These are phyloP conservation scores for Drechmeria coniospora DNA, from an alignment of 2,329 filamentous ascomycete species.

Conservation along the genomic window DNA sequence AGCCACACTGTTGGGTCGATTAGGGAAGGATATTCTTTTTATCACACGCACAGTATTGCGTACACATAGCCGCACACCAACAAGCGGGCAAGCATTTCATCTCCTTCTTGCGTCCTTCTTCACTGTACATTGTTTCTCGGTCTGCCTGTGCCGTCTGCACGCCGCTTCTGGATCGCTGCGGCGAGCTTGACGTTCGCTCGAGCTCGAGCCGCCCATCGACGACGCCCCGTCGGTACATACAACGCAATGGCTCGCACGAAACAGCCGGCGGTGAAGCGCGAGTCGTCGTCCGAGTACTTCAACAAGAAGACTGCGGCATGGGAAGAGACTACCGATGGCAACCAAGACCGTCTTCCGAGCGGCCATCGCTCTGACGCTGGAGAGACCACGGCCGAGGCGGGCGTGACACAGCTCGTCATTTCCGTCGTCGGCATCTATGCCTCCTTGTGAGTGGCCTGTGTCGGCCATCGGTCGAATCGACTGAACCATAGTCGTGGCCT, in stretches of 20 bases:
- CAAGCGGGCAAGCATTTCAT: too few species aligned
- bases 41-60: too few species aligned
- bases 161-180: too few species aligned
- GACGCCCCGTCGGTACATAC: background rate
- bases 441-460: conserved; percentile 60
- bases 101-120: too few species aligned
- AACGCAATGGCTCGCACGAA: conserved; percentile 54
- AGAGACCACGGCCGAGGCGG: conserved; percentile 31
- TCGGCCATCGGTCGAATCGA: too few species aligned
- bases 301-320: conserved; percentile 28
- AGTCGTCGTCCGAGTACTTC: conserved; percentile 51
- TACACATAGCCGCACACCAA: too few species aligned
- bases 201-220: too few species aligned
- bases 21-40: too few species aligned
- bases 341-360: conserved; percentile 9
- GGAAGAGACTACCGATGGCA: conserved; percentile 16
- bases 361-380: background rate
- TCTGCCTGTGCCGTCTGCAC: too few species aligned
- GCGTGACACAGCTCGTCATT: conserved; percentile 60
- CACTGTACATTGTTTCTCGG: too few species aligned
- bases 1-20: too few species aligned
- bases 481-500: background rate
- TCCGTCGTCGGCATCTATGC: conserved; percentile 94
- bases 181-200: too few species aligned
- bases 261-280: conserved; percentile 50